phyloP scores from a whole-genome alignment of 441 rosid species.

The Sinapis alba region DNA sequence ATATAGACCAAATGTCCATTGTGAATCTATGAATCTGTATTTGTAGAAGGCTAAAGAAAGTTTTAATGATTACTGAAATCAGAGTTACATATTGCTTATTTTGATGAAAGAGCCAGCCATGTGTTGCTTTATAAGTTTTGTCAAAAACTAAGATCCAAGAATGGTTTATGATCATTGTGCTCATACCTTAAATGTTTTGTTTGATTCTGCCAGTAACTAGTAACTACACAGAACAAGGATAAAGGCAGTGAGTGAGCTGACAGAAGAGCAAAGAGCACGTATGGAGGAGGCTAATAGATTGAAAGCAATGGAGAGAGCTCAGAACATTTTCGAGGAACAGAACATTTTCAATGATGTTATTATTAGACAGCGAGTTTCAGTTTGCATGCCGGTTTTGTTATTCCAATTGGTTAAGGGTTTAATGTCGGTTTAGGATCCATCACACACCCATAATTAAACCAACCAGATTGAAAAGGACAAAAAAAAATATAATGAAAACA shows the following conservation, averaged over 20 bases:
- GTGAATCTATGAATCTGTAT: too few species aligned
- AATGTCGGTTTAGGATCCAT: not conserved
- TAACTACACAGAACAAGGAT: slow-evolving; percentile 22
- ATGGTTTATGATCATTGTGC: too few species aligned
- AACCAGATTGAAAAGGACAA: not conserved
- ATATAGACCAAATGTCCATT: too few species aligned
- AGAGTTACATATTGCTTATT: too few species aligned
- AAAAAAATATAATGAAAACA: not conserved
- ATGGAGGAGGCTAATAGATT: slow-evolving; percentile 73
- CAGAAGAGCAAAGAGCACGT: slow-evolving; percentile 71
- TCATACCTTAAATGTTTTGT: too few species aligned
- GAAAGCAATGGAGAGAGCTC: slow-evolving; percentile 77
- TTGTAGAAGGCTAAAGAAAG: too few species aligned
- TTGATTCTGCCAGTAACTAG: too few species aligned
- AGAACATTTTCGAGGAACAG: slow-evolving; percentile 73
- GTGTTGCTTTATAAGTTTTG: too few species aligned
- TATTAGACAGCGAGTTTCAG: too few species aligned
- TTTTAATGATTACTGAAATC: too few species aligned
- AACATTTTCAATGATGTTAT: not conserved
- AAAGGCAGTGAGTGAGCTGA: slow-evolving; percentile 43
- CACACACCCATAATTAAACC: not conserved
- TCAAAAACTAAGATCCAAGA: too few species aligned
- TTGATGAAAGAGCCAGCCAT: too few species aligned
- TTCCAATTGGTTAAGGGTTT: not conserved
- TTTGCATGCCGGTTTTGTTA: not conserved